These are phyloP conservation scores for Thielaviopsis ethacetica DNA, from an alignment of 2,329 filamentous ascomycete species.

Conservation along the genomic window DNA sequence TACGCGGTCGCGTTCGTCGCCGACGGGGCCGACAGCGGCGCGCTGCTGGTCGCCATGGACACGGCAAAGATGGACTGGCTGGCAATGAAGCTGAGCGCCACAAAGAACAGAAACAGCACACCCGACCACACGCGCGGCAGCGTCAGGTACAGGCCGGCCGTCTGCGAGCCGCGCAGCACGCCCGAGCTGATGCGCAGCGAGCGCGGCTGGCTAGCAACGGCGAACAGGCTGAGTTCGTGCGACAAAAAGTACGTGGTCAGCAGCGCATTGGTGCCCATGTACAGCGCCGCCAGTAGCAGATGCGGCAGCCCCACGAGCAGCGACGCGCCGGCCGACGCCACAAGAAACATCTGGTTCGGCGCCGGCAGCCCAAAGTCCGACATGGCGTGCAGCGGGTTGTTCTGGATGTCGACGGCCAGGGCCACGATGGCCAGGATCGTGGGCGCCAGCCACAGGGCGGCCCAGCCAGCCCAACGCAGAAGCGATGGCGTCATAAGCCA, in stretches of 20 bases:
- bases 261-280: slow-evolving; percentile 30
- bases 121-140: slow-evolving; percentile 30
- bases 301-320: slow-evolving; percentile 32
- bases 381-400: slow-evolving; percentile 18
- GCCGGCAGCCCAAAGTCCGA: slow-evolving; percentile 24
- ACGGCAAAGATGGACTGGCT: slow-evolving; percentile 27
- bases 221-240: slow-evolving; percentile 32
- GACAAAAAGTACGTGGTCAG: slow-evolving; percentile 32
- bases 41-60: slow-evolving; percentile 16
- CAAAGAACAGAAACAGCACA: slow-evolving; percentile 27
- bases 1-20: slow-evolving; percentile 9
- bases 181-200: slow-evolving; percentile 31
- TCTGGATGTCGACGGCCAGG: slow-evolving; percentile 22
- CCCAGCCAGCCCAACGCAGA: slow-evolving; percentile 26
- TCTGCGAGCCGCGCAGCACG: slow-evolving; percentile 27
- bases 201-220: slow-evolving; percentile 16
- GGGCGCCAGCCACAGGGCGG: slow-evolving; percentile 23
- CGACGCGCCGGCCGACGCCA: slow-evolving; percentile 18
- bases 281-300: slow-evolving; percentile 29
- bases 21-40: slow-evolving; percentile 11
- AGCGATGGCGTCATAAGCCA: slow-evolving; percentile 30
- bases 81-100: slow-evolving; percentile 28
- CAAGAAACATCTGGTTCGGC: slow-evolving; percentile 20
- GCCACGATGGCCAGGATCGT: slow-evolving; percentile 23
- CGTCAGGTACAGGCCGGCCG: slow-evolving; percentile 31